Evolutionary conservation across 2,329 filamentous ascomycete species (phyloP).

Genomic region (Colletotrichum sp.): DNA sequence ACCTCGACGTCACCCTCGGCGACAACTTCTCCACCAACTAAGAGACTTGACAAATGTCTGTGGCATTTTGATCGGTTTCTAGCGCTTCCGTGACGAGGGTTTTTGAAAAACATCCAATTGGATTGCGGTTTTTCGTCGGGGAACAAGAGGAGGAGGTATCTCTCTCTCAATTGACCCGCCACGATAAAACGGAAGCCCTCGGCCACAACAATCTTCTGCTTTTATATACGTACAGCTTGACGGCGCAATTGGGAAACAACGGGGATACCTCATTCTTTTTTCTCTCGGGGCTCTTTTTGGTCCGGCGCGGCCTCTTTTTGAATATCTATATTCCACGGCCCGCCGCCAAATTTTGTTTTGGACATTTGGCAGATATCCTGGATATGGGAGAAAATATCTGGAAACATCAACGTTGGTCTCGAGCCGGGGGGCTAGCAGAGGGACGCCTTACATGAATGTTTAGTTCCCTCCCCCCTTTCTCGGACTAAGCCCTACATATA

Average conservation of each 20-base stretch:
- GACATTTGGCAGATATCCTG: constrained; percentile 15
- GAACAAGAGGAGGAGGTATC: not conserved
- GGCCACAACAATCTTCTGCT: not conserved
- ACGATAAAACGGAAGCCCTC: constrained; percentile 7
- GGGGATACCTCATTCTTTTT: constrained; percentile 5
- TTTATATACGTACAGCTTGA: not conserved
- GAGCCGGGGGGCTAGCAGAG: not conserved
- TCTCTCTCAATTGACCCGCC: not conserved
- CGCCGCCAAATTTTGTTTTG: constrained; percentile 5
- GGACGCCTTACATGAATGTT: not conserved
- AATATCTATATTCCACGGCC: not conserved
- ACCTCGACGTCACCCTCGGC: constrained; percentile 36
- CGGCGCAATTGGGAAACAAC: constrained; percentile 7
- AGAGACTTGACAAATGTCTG: not conserved
- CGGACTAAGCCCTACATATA: constrained; percentile 5
- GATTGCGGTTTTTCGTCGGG: constrained; percentile 5
- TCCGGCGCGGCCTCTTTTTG: not conserved
- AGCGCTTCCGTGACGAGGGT: not conserved
- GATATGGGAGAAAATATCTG: not conserved
- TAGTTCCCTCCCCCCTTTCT: not conserved
- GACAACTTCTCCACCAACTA: constrained; percentile 23
- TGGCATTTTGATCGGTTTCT: not conserved
- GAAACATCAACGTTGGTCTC: not conserved
- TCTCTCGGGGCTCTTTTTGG: not conserved
- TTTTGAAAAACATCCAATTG: not conserved